A percentile compares a stretch with the other conserved stretches of the same genome.
Conservation (phyloP, 108 stramenopile species). For the Fragilaria crotonensis region DNA sequence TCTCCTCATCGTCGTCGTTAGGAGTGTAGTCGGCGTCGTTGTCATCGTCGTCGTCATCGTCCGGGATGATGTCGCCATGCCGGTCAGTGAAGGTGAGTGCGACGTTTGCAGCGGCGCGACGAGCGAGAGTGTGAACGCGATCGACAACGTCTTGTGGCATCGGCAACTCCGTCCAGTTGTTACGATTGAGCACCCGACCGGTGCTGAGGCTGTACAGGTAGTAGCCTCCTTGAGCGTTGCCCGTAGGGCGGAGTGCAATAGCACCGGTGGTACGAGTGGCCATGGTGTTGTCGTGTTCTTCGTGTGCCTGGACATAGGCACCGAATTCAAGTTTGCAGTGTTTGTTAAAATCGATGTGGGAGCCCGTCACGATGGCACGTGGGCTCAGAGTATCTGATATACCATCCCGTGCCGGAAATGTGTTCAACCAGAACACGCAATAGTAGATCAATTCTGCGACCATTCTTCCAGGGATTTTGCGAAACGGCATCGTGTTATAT, state of each 20-base stretch:
- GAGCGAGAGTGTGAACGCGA: conserved; percentile 11
- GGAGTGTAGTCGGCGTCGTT: no score
- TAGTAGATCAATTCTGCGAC: conserved; percentile 9
- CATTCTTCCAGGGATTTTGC: conserved; percentile 12
- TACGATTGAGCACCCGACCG: conserved; percentile 10
- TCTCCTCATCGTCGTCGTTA: no score
- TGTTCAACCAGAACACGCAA: conserved; percentile 18
- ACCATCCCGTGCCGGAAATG: conserved; percentile 15
- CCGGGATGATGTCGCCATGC: not conserved
- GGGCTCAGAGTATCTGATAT: conserved; percentile 21
- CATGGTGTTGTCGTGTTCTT: conserved; percentile 20
- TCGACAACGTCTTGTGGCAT: conserved; percentile 21
- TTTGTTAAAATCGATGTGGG: conserved; percentile 7
- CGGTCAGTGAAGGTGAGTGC: conserved; percentile 2
- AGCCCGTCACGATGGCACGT: conserved; percentile 4
- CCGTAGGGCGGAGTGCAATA: conserved; percentile 23
- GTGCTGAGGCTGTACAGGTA: conserved; percentile 20
- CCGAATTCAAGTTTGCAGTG: conserved; percentile 13
- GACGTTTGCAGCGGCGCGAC: no score
- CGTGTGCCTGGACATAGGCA: conserved; percentile 13
- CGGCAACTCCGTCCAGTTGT: conserved; percentile 12
- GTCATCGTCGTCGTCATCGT: conserved; percentile 4
- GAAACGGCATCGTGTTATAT: conserved; percentile 19
- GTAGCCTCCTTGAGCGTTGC: conserved; percentile 31
- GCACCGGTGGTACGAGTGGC: conserved; percentile 11